phyloP scores from a whole-genome alignment of 257 asterid genomes.

The Craterostigma plantagineum region DNA sequence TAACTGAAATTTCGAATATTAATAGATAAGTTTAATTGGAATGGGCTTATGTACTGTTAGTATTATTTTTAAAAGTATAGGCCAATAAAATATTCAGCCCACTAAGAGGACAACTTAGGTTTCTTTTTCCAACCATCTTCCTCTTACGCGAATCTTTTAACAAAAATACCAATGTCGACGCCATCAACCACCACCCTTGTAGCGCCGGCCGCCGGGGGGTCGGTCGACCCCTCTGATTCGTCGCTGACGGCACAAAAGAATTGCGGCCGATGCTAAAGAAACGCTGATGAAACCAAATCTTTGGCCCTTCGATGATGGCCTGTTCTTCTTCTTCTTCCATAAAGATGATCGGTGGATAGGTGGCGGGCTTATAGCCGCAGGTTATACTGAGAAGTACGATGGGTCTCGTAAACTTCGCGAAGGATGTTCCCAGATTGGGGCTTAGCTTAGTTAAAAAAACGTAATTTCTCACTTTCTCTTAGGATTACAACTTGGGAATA shows the following conservation, averaged over 20 bases:
- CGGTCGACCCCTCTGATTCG: no score
- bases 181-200: no score
- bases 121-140: no score
- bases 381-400: constrained; percentile 33
- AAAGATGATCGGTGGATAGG: constrained; percentile 27
- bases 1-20: no score
- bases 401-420: constrained; percentile 28
- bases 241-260: constrained; percentile 56
- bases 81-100: no score
- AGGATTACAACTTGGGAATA: constrained; percentile 59
- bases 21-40: no score
- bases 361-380: constrained; percentile 44
- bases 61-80: no score
- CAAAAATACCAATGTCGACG: no score
- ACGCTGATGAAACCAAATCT: constrained; percentile 79
- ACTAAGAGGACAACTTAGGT: no score
- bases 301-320: constrained; percentile 87
- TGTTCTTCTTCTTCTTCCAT: constrained; percentile 59
- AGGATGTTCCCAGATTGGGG: constrained; percentile 11
- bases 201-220: no score
- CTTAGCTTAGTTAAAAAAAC: constrained; percentile 25
- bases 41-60: no score
- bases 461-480: constrained; percentile 70
- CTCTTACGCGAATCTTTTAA: no score
- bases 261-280: constrained; percentile 48